Evolutionary conservation across 495 filamentous ascomycete genomes (phyloP), one percentile per base, ranked within the genome.

Genomic region (Penicillium longicatenatum): DNA sequence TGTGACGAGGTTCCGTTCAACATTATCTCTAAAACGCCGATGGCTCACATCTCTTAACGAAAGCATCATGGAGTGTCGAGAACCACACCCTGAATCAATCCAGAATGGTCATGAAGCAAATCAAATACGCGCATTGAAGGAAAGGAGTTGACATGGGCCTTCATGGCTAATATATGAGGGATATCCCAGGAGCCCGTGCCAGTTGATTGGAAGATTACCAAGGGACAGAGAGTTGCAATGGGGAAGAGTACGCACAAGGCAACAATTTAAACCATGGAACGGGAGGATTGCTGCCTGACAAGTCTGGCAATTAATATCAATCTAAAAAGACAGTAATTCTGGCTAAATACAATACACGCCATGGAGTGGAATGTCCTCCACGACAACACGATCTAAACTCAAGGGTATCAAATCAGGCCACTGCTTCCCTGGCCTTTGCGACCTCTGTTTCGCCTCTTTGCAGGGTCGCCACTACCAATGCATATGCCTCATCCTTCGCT

Each of bases 401-500:
- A 26, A 46, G 53, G 63, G 60, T 56, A 60, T 63, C 60, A 54
- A 55, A 50, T 51, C 48, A 62, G 19, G 49, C 20, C 22, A 35
- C 11, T 4, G 54, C 35, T 7, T 26, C 47, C 1, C n/a, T 21
- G 19, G 19, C 24, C 37, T 55, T 26, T 9, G 22, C 39, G 4
- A 7, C 12, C 39, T 41, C 46, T 9, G 19, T 17, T 12, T 50
- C 14, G 20, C 31, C 31, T 2, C 46, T 47, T 4, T 50, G 26
- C 19, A 74, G 57, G 55, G 73, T 69, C 10, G 56, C 48, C 10
- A 68, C 61, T 1, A 61, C 72, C 55, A 75, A 60, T 6, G 60
- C 55, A 56, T 75, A 76, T 1, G 69, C 70, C 46, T 71, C 64
- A 6, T 75, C 68, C 56, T 70, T 73, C 16, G 75, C 75, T 24